Evolutionary conservation across 352 stramenopile genomes (phyloP).

Genomic region (Phytophthora citricola): DNA sequence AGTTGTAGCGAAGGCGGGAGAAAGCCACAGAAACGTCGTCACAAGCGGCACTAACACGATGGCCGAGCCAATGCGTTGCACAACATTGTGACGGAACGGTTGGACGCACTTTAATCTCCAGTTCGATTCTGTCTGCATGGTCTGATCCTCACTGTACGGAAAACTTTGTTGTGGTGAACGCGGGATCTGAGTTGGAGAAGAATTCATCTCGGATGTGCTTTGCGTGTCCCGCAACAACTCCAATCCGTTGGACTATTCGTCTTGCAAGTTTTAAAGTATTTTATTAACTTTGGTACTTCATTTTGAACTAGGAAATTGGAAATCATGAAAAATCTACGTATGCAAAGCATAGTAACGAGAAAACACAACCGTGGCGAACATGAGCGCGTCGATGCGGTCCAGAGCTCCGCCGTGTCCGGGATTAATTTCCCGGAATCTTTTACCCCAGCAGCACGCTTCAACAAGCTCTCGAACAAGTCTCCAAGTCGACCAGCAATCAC

Average conservation of each 20-base stretch:
- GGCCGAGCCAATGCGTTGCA: slow-evolving; percentile 56
- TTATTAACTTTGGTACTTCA: no score
- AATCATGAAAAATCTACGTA: background rate
- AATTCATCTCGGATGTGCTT: background rate
- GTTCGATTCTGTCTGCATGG: background rate
- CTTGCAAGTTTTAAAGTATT: no score
- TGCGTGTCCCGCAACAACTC: background rate
- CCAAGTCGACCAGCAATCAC: slow-evolving; percentile 93
- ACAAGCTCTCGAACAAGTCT: slow-evolving; percentile 94
- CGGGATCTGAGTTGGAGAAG: no score
- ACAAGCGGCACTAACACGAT: slow-evolving; percentile 50
- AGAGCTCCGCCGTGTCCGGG: slow-evolving; percentile 94
- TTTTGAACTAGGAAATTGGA: no score
- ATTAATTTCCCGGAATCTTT: slow-evolving; percentile 96
- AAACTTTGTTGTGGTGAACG: slow-evolving; percentile 2
- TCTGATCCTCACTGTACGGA: background rate
- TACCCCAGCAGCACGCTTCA: slow-evolving; percentile 93
- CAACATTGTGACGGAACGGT: slow-evolving; percentile 34
- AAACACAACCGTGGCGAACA: slow-evolving; percentile 85
- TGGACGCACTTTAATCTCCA: background rate
- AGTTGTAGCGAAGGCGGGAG: slow-evolving; percentile 57
- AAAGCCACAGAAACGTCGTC: slow-evolving; percentile 60
- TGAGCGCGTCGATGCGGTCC: slow-evolving; percentile 95
- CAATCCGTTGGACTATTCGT: slow-evolving; percentile 1
- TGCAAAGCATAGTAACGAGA: slow-evolving; percentile 48